A percentile compares a stretch with the other conserved stretches of the same genome.
Conservation (phyloP, 768 basidiomycete species). For the Omphalotus guepiniiformis region DNA sequence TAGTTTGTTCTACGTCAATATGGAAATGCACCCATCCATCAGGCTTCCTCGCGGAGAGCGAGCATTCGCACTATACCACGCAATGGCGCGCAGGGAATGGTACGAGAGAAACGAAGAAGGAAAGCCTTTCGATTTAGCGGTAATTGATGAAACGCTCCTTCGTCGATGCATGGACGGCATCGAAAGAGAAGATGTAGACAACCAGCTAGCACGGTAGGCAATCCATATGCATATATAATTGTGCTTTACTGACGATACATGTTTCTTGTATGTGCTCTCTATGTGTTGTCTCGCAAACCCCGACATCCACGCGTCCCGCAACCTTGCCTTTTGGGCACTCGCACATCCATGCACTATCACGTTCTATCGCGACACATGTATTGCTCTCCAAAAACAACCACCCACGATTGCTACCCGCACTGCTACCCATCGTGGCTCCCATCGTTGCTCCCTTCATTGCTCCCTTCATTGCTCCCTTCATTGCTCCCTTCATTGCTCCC, state of each 20-base stretch:
- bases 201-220: background rate
- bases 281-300: too few species aligned
- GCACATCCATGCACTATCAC: too few species aligned
- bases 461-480: background rate
- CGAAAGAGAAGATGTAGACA: background rate
- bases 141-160: background rate
- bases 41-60: background rate
- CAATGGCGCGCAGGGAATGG: background rate
- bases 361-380: too few species aligned
- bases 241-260: too few species aligned
- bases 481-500: background rate
- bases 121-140: background rate
- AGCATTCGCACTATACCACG: slow-evolving; percentile 7
- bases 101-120: slow-evolving; percentile 1
- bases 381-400: too few species aligned
- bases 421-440: background rate
- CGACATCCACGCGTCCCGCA: too few species aligned
- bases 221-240: too few species aligned
- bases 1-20: slow-evolving; percentile 5
- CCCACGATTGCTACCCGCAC: too few species aligned
- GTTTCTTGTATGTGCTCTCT: too few species aligned
- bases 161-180: background rate
- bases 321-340: too few species aligned
- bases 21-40: slow-evolving; percentile 6
- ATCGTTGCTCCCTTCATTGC: background rate